These are phyloP conservation scores for Lentinula guzmanii DNA, from an alignment of 768 basidiomycete species.

Conservation along the genomic window DNA sequence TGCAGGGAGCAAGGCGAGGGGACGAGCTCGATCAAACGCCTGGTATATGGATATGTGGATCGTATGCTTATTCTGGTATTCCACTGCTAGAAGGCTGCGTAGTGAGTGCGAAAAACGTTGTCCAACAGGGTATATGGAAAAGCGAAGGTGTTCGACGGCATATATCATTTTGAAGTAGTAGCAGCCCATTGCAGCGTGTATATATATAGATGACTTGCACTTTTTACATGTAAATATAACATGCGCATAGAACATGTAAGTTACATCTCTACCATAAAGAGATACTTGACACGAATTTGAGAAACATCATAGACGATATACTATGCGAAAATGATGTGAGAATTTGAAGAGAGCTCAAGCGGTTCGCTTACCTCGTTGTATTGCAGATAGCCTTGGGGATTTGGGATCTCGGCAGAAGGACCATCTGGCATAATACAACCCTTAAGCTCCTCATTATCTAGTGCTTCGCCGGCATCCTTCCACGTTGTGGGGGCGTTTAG, in stretches of 20 bases:
- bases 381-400: constrained; percentile 26
- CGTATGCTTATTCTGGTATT: constrained; percentile 66
- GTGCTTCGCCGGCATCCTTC: constrained; percentile 51
- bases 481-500: constrained; percentile 44
- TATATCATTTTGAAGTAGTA: neutral
- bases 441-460: constrained; percentile 40
- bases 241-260: neutral
- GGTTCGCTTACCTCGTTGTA: constrained; percentile 48
- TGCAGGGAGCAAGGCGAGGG: constrained; percentile 44
- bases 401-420: constrained; percentile 24
- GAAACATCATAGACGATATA: constrained; percentile 57
- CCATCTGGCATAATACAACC: constrained; percentile 62
- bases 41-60: constrained; percentile 68
- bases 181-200: neutral
- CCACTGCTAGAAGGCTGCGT: constrained; percentile 80
- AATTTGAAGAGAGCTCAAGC: constrained; percentile 5
- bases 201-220: too few species aligned
- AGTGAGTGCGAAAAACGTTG: constrained; percentile 57
- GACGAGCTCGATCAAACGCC: constrained; percentile 23
- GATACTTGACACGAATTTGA: constrained; percentile 52
- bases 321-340: constrained; percentile 20
- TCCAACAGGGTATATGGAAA: constrained; percentile 34
- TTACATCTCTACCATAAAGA: constrained; percentile 50
- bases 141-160: constrained; percentile 21
- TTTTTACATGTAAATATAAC: neutral